A percentile compares a stretch with the other conserved stretches of the same genome.
These are phyloP conservation scores for Gnetum montanum DNA, from an alignment of 75 land plant species.

Conservation along the genomic window DNA sequence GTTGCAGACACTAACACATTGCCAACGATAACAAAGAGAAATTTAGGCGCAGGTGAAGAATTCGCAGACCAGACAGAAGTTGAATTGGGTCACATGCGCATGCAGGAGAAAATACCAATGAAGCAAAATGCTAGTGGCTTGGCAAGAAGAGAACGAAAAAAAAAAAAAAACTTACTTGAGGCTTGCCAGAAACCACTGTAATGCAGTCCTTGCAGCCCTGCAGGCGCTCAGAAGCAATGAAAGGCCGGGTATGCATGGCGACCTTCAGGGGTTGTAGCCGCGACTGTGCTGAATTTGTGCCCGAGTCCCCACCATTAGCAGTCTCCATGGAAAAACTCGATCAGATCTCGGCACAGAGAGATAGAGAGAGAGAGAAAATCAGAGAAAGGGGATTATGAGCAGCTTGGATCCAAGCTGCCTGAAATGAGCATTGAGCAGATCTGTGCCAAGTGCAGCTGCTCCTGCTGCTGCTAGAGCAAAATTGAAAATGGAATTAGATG, in stretches of 20 bases:
- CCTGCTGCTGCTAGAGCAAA: no score
- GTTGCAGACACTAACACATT: no score
- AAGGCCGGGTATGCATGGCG: conserved; percentile 87
- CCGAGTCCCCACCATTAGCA: neutral
- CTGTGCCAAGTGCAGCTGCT: no score
- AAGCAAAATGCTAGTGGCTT: neutral
- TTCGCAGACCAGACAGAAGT: neutral
- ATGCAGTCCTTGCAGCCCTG: conserved; percentile 97
- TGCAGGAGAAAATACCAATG: neutral
- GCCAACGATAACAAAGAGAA: no score
- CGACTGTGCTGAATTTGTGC: conserved; percentile 36
- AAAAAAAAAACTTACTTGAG: conserved; percentile 70
- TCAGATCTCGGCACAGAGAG: neutral
- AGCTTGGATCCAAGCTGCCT: no score
- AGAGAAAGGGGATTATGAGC: no score
- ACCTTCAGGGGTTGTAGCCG: conserved; percentile 36
- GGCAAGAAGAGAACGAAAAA: neutral
- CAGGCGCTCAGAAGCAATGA: conserved; percentile 66
- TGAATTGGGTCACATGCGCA: no score
- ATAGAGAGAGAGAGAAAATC: no score
- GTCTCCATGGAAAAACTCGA: neutral
- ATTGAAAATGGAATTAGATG: no score
- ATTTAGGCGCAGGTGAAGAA: neutral
- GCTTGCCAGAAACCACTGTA: conserved; percentile 72
- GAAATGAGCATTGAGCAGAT: no score